A percentile compares a stretch with the other conserved stretches of the same genome.
These are phyloP conservation scores for Fusarium sp. DNA, from an alignment of 2,329 filamentous ascomycete genomes.

Conservation along the genomic window DNA sequence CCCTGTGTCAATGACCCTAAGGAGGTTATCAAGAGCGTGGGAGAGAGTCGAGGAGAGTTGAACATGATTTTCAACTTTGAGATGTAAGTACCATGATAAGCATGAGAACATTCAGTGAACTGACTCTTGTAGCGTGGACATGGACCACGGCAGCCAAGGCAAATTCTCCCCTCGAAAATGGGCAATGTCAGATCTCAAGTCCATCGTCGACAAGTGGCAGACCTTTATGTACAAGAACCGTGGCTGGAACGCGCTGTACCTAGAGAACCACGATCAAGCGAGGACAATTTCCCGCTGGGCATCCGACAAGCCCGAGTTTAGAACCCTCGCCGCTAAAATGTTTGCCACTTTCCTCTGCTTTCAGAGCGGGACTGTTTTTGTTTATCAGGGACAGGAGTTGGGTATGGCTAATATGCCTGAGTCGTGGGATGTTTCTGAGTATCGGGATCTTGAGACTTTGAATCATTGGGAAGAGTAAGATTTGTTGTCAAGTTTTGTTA, in stretches of 20 bases:
- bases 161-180: slow-evolving; percentile 32
- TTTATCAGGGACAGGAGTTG: slow-evolving; percentile 73
- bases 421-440: slow-evolving; percentile 60
- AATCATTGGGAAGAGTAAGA: slow-evolving; percentile 36
- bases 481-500: accelerated
- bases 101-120: background rate
- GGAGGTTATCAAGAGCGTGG: slow-evolving; percentile 68
- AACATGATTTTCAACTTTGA: slow-evolving; percentile 75
- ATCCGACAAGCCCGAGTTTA: slow-evolving; percentile 43
- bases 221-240: slow-evolving; percentile 55
- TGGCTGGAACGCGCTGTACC: slow-evolving; percentile 70
- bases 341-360: slow-evolving; percentile 58
- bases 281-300: slow-evolving; percentile 64
- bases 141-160: slow-evolving; percentile 61
- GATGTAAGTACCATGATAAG: slow-evolving; percentile 46
- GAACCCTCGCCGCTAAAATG: slow-evolving; percentile 62
- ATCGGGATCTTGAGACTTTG: slow-evolving; percentile 48
- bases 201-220: slow-evolving; percentile 57
- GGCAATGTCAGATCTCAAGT: slow-evolving; percentile 34
- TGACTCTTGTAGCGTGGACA: slow-evolving; percentile 57
- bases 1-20: slow-evolving; percentile 65
- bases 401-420: slow-evolving; percentile 67
- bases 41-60: slow-evolving; percentile 59
- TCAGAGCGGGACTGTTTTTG: slow-evolving; percentile 62
- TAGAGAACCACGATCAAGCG: slow-evolving; percentile 74